phyloP scores from a whole-genome alignment of 176 grass and related monocot species.

The Oryza nivara region DNA sequence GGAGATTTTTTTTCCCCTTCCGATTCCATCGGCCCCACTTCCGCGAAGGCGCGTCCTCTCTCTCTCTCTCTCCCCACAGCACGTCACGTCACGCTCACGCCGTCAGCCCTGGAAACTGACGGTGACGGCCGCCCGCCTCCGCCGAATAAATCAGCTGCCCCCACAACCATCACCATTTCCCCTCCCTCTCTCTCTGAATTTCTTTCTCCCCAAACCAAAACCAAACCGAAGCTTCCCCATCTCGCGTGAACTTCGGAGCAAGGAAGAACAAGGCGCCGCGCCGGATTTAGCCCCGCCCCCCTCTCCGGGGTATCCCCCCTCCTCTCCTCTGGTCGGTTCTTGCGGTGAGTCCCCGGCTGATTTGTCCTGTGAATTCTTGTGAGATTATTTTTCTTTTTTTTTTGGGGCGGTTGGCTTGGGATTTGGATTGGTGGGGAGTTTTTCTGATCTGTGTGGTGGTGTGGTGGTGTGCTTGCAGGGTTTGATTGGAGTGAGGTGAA shows the following conservation, averaged over 20 bases:
- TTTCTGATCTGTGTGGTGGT: neutral
- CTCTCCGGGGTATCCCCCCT: too few species aligned
- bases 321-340: neutral
- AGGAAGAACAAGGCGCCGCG: neutral
- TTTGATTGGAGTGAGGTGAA: neutral
- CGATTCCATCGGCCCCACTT: neutral
- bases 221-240: neutral
- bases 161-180: neutral
- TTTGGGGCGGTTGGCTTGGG: neutral
- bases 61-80: neutral
- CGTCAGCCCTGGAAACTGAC: conserved; percentile 18
- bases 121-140: neutral
- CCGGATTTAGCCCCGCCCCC: neutral
- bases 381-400: neutral
- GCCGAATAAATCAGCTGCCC: conserved; percentile 30
- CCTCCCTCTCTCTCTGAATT: neutral
- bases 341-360: neutral
- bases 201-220: conserved; percentile 28
- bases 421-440: neutral
- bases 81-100: conserved; percentile 18
- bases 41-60: neutral
- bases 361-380: neutral
- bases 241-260: neutral
- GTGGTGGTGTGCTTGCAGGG: conserved; percentile 2
- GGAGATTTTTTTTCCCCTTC: neutral